Conservation (phyloP, 129 eudicot genomes). For the Helianthus tuberosus region DNA sequence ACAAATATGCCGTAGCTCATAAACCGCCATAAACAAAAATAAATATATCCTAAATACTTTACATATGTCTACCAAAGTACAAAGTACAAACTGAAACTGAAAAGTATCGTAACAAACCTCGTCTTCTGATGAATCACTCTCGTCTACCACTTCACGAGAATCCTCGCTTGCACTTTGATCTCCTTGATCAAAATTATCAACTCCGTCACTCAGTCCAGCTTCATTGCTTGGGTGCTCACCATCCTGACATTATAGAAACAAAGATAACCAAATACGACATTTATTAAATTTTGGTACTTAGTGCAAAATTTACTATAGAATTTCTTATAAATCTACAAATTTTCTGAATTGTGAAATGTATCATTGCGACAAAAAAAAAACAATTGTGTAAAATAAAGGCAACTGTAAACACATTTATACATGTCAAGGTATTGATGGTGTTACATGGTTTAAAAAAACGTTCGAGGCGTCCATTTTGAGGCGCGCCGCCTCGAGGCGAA, state of each 20-base stretch:
- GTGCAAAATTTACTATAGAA: neutral
- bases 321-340: neutral
- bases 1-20: neutral
- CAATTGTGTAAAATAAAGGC: neutral
- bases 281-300: neutral
- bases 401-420: neutral
- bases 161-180: slow-evolving; percentile 59
- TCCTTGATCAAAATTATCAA: slow-evolving; percentile 30
- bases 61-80: neutral
- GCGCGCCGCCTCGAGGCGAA: too few species aligned
- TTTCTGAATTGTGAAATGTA: neutral
- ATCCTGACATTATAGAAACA: slow-evolving; percentile 26
- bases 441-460: too few species aligned
- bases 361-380: neutral
- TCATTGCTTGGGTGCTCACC: slow-evolving; percentile 31
- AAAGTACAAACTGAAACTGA: neutral
- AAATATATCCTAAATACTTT: neutral
- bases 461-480: too few species aligned
- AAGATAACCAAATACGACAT: slow-evolving; percentile 9
- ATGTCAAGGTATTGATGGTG: neutral
- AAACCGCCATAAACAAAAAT: neutral
- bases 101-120: slow-evolving; percentile 51
- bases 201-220: slow-evolving; percentile 43
- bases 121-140: slow-evolving; percentile 99
- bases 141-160: slow-evolving; percentile 70